Conservation (phyloP, 78 protist genomes). For the slime mould (Dictyostelium discoideum) region DNA sequence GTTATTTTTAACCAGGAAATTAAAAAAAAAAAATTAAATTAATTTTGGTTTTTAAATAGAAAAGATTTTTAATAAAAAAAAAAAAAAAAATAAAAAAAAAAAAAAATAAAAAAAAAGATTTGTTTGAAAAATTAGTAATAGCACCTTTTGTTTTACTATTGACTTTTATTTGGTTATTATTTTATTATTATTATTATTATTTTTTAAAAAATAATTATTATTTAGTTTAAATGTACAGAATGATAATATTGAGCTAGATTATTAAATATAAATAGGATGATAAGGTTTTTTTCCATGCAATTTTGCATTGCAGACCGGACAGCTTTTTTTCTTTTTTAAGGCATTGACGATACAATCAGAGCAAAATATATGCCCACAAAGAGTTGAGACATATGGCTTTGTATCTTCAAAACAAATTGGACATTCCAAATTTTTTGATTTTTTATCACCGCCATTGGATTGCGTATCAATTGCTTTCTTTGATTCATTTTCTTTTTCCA, state of each 20-base stretch:
- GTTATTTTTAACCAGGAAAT: not conserved
- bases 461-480: conserved; percentile 1
- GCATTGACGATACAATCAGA: conserved; percentile 6
- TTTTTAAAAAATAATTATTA: not conserved
- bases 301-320: conserved; percentile 43
- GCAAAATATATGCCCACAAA: conserved; percentile 67
- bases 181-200: not conserved
- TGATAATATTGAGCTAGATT: not conserved
- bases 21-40: too few species aligned
- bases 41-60: too few species aligned
- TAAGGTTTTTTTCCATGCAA: not conserved
- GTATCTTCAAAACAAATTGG: conserved; percentile 57
- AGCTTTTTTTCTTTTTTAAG: conserved; percentile 5
- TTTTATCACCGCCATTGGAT: not conserved
- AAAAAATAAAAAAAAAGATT: too few species aligned
- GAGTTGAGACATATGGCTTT: not conserved
- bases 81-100: too few species aligned
- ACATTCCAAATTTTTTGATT: not conserved
- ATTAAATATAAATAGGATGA: conserved; percentile 12
- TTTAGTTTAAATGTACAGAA: not conserved
- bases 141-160: not conserved
- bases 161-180: not conserved
- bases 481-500: conserved; percentile 23
- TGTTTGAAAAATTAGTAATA: not conserved
- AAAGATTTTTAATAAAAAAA: too few species aligned